A percentile compares a stretch with the other conserved stretches of the same genome.
phyloP scores from a whole-genome alignment of 2,329 filamentous ascomycete genomes.

The Aspergillus sp. region DNA sequence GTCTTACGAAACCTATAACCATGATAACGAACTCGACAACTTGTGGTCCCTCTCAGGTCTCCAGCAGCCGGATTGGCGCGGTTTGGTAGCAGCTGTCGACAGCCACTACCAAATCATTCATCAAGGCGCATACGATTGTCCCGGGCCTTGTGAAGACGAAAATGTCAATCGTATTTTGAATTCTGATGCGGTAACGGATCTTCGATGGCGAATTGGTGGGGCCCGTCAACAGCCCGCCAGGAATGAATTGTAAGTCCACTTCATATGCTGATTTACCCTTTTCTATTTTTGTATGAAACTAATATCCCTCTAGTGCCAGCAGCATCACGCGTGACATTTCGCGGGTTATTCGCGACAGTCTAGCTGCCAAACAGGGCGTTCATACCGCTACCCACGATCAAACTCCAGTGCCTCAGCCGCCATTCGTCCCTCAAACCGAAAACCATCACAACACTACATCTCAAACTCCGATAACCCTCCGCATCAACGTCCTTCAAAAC shows the following conservation, averaged over 20 bases:
- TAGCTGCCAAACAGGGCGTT: slow-evolving; percentile 20
- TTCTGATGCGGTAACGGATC: slow-evolving; percentile 23
- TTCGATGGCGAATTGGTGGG: slow-evolving; percentile 35
- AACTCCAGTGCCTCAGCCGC: slow-evolving; percentile 5
- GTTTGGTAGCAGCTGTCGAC: slow-evolving; percentile 40
- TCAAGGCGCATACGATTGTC: slow-evolving; percentile 29
- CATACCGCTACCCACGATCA: slow-evolving; percentile 7
- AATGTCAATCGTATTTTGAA: slow-evolving; percentile 34
- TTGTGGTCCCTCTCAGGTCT: slow-evolving; percentile 38
- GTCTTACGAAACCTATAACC: slow-evolving; percentile 35
- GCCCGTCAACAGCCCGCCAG: slow-evolving; percentile 21
- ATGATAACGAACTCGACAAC: slow-evolving; percentile 36
- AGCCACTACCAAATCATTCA: slow-evolving; percentile 40
- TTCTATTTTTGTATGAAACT: slow-evolving; percentile 5
- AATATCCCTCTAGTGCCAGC: slow-evolving; percentile 30
- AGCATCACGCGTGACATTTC: slow-evolving; percentile 38
- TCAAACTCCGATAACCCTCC: slow-evolving; percentile 25
- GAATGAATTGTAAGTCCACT: slow-evolving; percentile 37
- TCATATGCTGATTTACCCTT: neutral
- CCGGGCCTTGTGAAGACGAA: slow-evolving; percentile 25
- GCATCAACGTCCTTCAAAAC: slow-evolving; percentile 32
- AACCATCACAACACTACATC: neutral
- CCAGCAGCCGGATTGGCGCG: slow-evolving; percentile 38
- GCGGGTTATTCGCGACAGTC: slow-evolving; percentile 35
- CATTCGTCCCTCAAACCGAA: slow-evolving; percentile 2